Percentiles rank a stretch among this genome's conserved stretches.
Evolutionary conservation across 257 asterid species (phyloP).

Genomic region (Vinca minor): DNA sequence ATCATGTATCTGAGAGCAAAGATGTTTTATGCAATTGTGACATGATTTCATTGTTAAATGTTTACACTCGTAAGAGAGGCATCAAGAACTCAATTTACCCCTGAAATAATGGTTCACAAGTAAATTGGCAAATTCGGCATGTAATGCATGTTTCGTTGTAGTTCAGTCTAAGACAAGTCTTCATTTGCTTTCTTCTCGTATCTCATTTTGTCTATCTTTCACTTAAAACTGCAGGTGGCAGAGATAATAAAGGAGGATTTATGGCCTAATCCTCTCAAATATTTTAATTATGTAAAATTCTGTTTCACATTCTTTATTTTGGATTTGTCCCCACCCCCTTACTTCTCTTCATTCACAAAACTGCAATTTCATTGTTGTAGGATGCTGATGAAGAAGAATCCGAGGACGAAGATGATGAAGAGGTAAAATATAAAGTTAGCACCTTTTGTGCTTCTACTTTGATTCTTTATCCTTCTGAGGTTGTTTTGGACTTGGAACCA

Average conservation of each 20-base stretch:
- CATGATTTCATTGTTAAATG: not conserved
- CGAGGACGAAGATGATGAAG: constrained; percentile 33
- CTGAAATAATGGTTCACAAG: not conserved
- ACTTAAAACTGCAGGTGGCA: constrained; percentile 38
- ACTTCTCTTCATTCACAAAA: constrained; percentile 14
- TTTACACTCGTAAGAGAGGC: not conserved
- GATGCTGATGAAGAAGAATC: constrained; percentile 39
- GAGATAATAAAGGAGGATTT: constrained; percentile 48
- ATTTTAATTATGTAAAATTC: constrained; percentile 29
- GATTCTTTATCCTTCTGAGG: too few relatives aligned
- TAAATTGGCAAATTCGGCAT: not conserved
- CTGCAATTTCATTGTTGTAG: constrained; percentile 18
- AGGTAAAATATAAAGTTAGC: constrained; percentile 17
- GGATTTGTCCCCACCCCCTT: not conserved
- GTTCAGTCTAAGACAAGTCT: not conserved
- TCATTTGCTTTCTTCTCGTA: not conserved
- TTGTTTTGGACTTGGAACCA: too few relatives aligned
- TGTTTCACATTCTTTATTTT: not conserved
- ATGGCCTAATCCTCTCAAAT: constrained; percentile 51
- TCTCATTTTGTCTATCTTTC: not conserved
- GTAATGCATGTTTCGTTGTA: not conserved
- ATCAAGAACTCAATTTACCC: not conserved
- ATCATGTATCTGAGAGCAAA: constrained; percentile 6
- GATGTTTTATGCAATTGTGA: not conserved
- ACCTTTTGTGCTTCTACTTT: too few relatives aligned